Evolutionary conservation across 495 filamentous ascomycete species (phyloP).

Genomic region (Penicillium chermesinum): DNA sequence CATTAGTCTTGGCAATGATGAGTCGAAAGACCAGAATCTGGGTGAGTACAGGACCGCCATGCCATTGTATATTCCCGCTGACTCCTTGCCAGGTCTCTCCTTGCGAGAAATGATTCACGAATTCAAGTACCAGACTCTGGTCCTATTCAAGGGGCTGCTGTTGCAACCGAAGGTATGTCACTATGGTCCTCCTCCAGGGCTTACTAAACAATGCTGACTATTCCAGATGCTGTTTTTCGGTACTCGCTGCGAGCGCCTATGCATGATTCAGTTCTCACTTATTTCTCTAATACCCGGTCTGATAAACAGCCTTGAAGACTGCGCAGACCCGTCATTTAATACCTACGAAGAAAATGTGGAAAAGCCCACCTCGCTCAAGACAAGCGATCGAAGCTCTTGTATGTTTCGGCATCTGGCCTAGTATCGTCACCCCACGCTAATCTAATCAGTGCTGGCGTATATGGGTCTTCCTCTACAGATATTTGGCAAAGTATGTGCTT

Average conservation of each 20-base stretch:
- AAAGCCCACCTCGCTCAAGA: constrained; percentile 79
- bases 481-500: constrained; percentile 72
- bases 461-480: constrained; percentile 94
- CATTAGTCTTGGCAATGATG: constrained; percentile 59
- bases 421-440: constrained; percentile 21
- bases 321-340: constrained; percentile 84
- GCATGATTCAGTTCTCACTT: constrained; percentile 97
- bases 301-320: constrained; percentile 80
- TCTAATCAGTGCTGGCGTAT: constrained; percentile 64
- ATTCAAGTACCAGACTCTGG: constrained; percentile 87
- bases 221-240: constrained; percentile 96
- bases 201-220: constrained; percentile 5
- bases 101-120: constrained; percentile 88
- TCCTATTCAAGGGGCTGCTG: constrained; percentile 87
- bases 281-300: constrained; percentile 91
- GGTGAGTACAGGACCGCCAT: constrained; percentile 44
- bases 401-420: constrained; percentile 12
- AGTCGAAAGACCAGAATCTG: constrained; percentile 78
- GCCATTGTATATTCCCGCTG: neutral
- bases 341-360: constrained; percentile 69
- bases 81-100: constrained; percentile 57
- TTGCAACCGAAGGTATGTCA: constrained; percentile 82
- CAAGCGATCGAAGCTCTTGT: constrained; percentile 84
- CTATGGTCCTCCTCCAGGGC: neutral
- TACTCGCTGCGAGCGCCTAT: constrained; percentile 85